Percentiles rank a stretch among this genome's conserved stretches.
Conservation (phyloP, 2,329 filamentous ascomycete genomes). For the Xylariaceae sp. region DNA sequence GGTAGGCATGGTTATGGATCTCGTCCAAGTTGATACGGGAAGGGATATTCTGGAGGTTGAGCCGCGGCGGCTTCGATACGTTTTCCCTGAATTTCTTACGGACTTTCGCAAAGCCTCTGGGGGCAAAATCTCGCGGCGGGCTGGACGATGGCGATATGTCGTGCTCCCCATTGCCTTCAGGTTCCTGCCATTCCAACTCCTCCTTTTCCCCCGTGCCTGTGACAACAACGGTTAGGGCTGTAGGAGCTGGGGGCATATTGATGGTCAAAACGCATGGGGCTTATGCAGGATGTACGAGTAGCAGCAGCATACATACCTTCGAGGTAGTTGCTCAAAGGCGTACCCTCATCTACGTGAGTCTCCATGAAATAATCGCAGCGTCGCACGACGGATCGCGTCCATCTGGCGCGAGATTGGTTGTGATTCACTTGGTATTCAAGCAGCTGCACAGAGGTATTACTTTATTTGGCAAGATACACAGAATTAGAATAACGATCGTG, state of each 20-base stretch:
- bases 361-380: slow-evolving; percentile 38
- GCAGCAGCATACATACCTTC: slow-evolving; percentile 32
- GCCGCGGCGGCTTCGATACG: slow-evolving; percentile 30
- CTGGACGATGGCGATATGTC: slow-evolving; percentile 36
- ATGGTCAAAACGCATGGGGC: neutral
- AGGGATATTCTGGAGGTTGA: slow-evolving; percentile 31
- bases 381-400: slow-evolving; percentile 35
- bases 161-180: slow-evolving; percentile 27
- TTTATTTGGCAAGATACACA: slow-evolving; percentile 1
- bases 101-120: slow-evolving; percentile 37
- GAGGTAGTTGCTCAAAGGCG: slow-evolving; percentile 40
- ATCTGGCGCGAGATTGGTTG: slow-evolving; percentile 32
- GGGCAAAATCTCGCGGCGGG: slow-evolving; percentile 37
- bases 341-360: slow-evolving; percentile 40
- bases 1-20: slow-evolving; percentile 32
- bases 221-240: slow-evolving; percentile 25
- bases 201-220: slow-evolving; percentile 36
- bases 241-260: slow-evolving; percentile 15
- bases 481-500: slow-evolving; percentile 5
- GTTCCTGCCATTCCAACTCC: slow-evolving; percentile 33
- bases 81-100: slow-evolving; percentile 36
- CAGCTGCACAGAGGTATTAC: neutral
- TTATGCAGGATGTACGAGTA: neutral
- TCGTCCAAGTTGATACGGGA: slow-evolving; percentile 31
- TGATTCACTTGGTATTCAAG: slow-evolving; percentile 13